phyloP scores from a whole-genome alignment of 139 green algal species.

The Coccomyxa sp. region DNA sequence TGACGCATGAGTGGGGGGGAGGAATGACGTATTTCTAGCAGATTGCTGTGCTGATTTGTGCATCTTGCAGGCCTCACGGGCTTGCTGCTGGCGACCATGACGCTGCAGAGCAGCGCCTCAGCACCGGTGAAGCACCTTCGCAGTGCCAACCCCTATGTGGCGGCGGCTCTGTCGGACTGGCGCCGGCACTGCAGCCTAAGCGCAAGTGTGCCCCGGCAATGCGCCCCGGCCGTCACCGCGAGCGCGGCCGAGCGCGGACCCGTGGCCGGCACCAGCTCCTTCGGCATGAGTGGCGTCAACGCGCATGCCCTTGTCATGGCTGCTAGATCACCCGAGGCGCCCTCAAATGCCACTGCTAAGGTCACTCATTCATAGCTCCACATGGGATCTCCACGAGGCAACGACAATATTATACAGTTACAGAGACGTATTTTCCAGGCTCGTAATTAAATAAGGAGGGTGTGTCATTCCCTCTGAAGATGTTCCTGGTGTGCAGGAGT shows the following conservation, averaged over 20 bases:
- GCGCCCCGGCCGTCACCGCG: background rate
- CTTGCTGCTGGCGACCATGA: conserved; percentile 30
- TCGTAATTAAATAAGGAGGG: no score
- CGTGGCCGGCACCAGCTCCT: conserved; percentile 63
- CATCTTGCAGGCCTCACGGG: conserved; percentile 19
- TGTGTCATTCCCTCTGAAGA: no score
- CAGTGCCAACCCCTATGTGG: conserved; percentile 54
- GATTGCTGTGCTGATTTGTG: background rate
- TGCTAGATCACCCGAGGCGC: background rate
- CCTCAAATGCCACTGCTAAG: no score
- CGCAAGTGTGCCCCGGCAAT: background rate
- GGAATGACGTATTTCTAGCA: no score
- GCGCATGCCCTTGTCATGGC: conserved; percentile 20
- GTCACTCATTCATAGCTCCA: no score
- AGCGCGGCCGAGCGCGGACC: background rate
- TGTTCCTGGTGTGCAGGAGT: no score
- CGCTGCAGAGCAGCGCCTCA: conserved; percentile 2
- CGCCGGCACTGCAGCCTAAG: background rate
- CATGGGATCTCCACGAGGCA: no score
- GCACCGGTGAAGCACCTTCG: conserved; percentile 56
- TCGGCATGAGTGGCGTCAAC: conserved; percentile 63
- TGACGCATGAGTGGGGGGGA: no score
- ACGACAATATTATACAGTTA: no score
- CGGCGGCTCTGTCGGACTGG: conserved; percentile 36
- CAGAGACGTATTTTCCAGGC: no score